A percentile compares a stretch with the other conserved stretches of the same genome.
Evolutionary conservation across 371 early-diverging fungal species (phyloP).

Genomic region (Rhizomucor pusillus): DNA sequence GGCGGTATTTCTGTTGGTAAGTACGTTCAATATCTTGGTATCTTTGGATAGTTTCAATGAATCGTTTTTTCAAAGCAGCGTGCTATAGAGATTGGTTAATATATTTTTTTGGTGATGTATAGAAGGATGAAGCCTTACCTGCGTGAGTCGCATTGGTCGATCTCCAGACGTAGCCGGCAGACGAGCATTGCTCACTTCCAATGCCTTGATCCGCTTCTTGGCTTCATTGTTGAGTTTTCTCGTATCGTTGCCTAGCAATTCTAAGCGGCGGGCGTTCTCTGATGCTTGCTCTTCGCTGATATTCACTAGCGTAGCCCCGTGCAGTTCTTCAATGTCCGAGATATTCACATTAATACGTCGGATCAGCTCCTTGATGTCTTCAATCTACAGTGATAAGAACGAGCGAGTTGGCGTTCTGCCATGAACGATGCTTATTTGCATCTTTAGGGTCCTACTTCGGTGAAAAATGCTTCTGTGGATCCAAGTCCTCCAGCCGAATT

Average conservation of each 20-base stretch:
- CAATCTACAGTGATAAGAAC: conserved; percentile 44
- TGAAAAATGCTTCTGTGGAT: conserved; percentile 48
- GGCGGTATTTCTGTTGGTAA: conserved; percentile 81
- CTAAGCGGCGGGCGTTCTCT: conserved; percentile 64
- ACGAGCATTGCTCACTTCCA: conserved; percentile 54
- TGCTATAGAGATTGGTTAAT: no score
- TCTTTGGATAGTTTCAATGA: conserved; percentile 78
- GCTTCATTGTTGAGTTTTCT: conserved; percentile 58
- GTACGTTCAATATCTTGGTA: conserved; percentile 81
- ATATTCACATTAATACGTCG: conserved; percentile 61
- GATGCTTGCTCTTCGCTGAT: conserved; percentile 69
- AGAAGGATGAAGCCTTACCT: conserved; percentile 24
- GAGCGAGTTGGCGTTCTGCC: neutral
- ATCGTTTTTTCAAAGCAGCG: conserved; percentile 72
- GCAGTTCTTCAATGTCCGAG: conserved; percentile 64
- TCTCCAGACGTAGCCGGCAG: conserved; percentile 53
- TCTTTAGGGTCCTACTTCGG: conserved; percentile 28
- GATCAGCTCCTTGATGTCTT: conserved; percentile 67
- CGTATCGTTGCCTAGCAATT: conserved; percentile 62
- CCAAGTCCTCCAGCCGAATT: conserved; percentile 12
- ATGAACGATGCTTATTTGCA: no score
- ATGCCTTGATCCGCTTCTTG: conserved; percentile 66
- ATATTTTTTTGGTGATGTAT: no score
- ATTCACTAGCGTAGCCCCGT: conserved; percentile 64
- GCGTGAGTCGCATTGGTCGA: conserved; percentile 66